Conservation (phyloP, 2,329 filamentous ascomycete species). For the Hymenoscyphus occultus region DNA sequence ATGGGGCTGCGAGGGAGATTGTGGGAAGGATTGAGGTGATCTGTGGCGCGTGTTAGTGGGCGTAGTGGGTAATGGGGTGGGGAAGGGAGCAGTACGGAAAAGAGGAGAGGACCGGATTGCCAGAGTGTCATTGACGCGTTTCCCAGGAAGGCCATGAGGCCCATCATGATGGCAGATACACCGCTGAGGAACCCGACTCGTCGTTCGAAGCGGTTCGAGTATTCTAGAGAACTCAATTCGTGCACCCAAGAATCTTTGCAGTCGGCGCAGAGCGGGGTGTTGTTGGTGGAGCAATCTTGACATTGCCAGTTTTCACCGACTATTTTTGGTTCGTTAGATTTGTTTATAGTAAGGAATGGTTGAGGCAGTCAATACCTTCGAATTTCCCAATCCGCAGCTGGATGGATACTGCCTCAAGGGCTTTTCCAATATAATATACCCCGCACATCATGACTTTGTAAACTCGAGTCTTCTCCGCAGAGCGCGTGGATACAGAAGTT, state of each 20-base stretch:
- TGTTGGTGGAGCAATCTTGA: neutral
- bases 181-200: neutral
- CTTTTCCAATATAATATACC: neutral
- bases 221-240: neutral
- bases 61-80: neutral
- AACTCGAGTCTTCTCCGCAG: neutral
- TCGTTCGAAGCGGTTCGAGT: constrained; percentile 2
- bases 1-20: neutral
- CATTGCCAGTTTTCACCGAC: constrained; percentile 8
- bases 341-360: too few species aligned
- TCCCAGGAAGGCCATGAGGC: neutral
- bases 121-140: neutral
- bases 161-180: neutral
- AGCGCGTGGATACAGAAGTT: too few species aligned
- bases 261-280: constrained; percentile 1
- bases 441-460: neutral
- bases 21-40: neutral
- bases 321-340: neutral
- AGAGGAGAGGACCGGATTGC: neutral
- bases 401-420: neutral
- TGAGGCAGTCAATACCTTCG: neutral
- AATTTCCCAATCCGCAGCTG: constrained; percentile 3
- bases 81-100: neutral
- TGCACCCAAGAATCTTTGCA: constrained; percentile 3
- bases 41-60: neutral